Evolutionary conservation across 768 basidiomycete species (phyloP).

Genomic region (Neoboletus magnificus): DNA sequence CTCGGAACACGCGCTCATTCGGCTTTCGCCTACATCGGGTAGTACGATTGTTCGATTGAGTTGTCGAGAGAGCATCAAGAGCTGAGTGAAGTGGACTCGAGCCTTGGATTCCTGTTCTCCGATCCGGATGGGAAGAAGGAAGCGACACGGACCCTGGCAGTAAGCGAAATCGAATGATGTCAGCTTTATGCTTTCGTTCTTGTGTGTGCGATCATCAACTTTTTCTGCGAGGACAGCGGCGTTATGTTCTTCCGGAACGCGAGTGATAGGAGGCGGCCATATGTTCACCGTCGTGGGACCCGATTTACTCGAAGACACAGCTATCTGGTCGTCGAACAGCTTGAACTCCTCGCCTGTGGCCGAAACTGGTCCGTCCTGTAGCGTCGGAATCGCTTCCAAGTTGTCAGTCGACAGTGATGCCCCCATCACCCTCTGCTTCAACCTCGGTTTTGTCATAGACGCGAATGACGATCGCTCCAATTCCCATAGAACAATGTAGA

Average conservation of each 20-base stretch:
- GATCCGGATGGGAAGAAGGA: conserved; percentile 48
- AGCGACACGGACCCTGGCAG: conserved; percentile 36
- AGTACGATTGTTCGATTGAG: conserved; percentile 58
- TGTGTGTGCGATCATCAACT: background rate
- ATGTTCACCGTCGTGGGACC: background rate
- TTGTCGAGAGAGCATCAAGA: conserved; percentile 44
- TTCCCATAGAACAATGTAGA: conserved; percentile 23
- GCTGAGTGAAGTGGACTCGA: conserved; percentile 51
- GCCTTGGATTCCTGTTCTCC: conserved; percentile 61
- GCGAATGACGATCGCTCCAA: conserved; percentile 11
- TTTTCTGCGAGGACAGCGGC: background rate
- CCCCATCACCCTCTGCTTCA: background rate
- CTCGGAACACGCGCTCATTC: conserved; percentile 49
- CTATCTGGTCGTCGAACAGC: background rate
- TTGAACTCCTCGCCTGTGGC: background rate
- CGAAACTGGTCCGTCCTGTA: background rate
- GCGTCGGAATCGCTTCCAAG: background rate
- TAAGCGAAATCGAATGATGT: conserved; percentile 19
- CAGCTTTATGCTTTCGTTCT: background rate
- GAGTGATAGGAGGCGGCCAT: conserved; percentile 37
- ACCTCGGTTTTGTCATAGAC: background rate
- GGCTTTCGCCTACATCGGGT: conserved; percentile 56
- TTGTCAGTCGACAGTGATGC: background rate
- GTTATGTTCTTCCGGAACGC: conserved; percentile 28
- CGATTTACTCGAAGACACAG: background rate